phyloP scores from a whole-genome alignment of 768 basidiomycete species.

The Vishniacozyma victoriae region DNA sequence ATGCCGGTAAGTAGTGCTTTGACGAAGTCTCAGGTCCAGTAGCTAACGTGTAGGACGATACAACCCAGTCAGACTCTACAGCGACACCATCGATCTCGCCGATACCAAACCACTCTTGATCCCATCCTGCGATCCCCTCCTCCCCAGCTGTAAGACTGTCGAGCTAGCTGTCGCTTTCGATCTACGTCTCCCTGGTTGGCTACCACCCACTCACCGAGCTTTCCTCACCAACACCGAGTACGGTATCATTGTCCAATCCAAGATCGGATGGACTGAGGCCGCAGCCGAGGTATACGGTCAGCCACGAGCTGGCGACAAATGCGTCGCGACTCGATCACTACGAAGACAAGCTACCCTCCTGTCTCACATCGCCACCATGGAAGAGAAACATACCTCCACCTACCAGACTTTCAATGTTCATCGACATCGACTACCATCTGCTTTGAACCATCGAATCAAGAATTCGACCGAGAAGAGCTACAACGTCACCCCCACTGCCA shows the following conservation, averaged over 20 bases:
- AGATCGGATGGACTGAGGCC: slow-evolving; percentile 25
- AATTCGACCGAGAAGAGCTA: slow-evolving; percentile 15
- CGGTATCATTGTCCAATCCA: slow-evolving; percentile 24
- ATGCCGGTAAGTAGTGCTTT: slow-evolving; percentile 49
- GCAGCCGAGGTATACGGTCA: neutral
- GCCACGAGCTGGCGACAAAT: neutral
- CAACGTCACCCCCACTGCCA: slow-evolving; percentile 23
- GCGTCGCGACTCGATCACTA: neutral
- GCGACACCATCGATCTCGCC: slow-evolving; percentile 60
- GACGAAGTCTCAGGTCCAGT: neutral
- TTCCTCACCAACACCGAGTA: slow-evolving; percentile 27
- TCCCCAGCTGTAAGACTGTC: slow-evolving; percentile 53
- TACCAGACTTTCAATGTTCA: slow-evolving; percentile 7
- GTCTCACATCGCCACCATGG: neutral
- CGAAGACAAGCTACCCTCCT: neutral
- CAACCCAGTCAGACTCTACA: slow-evolving; percentile 61
- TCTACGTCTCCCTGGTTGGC: slow-evolving; percentile 81
- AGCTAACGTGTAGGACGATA: slow-evolving; percentile 52
- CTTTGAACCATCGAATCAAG: slow-evolving; percentile 1
- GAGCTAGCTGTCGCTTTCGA: slow-evolving; percentile 73
- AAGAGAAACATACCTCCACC: neutral
- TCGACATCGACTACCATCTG: slow-evolving; percentile 10
- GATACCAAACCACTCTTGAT: slow-evolving; percentile 12
- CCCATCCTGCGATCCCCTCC: slow-evolving; percentile 43
- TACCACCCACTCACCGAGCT: slow-evolving; percentile 52